phyloP scores from a whole-genome alignment of 345 rosid genomes.

The Brassica napus region Da-Ae NC_063435.1:24445001-24445500 shows the following conservation, averaged over 20 bases:
- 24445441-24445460: neutral
- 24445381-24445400: too few relatives aligned
- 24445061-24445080: neutral
- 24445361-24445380: neutral
- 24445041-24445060: neutral
- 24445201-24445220: neutral
- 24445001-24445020: neutral
- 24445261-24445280: neutral
- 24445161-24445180: slow-evolving; percentile 10
- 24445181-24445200: slow-evolving; percentile 21
- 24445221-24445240: neutral
- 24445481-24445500: neutral
- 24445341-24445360: neutral
- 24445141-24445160: neutral
- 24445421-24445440: neutral
- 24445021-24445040: neutral
- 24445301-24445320: neutral
- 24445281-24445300: neutral
- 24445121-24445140: neutral
- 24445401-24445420: neutral
- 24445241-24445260: neutral
- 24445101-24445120: neutral
- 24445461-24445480: neutral
- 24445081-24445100: neutral
- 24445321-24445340: neutral